Base-by-base conservation (phyloP, 768 basidiomycete species). In the Cubamyces lactineus region DNA sequence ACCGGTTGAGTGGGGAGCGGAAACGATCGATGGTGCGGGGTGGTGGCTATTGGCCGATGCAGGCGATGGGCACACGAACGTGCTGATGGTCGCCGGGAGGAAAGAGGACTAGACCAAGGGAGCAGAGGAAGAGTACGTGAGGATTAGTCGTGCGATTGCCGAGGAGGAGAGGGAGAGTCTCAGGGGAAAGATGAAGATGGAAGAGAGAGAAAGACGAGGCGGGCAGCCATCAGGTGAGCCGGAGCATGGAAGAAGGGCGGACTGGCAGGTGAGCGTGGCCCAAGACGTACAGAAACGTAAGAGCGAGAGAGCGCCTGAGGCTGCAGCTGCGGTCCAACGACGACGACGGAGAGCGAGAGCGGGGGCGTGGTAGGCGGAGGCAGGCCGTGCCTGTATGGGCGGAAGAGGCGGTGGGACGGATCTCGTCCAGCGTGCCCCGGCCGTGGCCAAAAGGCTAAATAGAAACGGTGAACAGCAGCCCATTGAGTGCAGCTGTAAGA, bases 401-500 rank as follows among this genome's bases (percentile, higher is more conserved):
- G 48, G 52, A 52, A 8, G 51, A 28, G 38, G 51, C 34, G 50
- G 28, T 3, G 3, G 8, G 28, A 30, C 28, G 34, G 34, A 34
- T 34, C 34, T 34, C 34, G 34, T 34, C 34, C 34, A 34, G 6
- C 9, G 34, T 34, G 5, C 28, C 34, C 34, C 34, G 34, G 34
- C 8, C 17, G n/a, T 34, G 50, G 59, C 53, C 53, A 65, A 65
- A 62, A 65, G 59, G 64, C 56, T 61, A 65, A 62, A 65, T 41
- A 51, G 50, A 34, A 34, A 52, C 9, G n/a, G n/a, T 42, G 9
- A 15, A n/a, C 23, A 30, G 19, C 39, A 11, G 1, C 34, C 34
- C 11, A 34, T 34, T 34, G 5, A 34, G 34, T 9, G 34, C 34
- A 8, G 28, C 8, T 30, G 28, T 30, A 34, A 34, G 34, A 34